phyloP scores from a whole-genome alignment of 1,284 basidiomycete genomes.

The Microbotryum silenes-acaulis region DNA sequence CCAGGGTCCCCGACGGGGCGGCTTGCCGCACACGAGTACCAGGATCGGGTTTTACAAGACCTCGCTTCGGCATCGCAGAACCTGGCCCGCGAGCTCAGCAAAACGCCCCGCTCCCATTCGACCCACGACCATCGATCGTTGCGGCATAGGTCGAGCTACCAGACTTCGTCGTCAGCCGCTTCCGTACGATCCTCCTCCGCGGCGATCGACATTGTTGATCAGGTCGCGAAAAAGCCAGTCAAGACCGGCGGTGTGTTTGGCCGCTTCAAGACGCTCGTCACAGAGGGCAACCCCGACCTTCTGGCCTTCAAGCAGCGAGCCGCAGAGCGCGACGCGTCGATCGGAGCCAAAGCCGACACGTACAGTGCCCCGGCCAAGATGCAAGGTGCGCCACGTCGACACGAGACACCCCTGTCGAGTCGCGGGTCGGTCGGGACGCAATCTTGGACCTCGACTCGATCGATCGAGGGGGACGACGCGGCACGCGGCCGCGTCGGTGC shows the following conservation, averaged over 20 bases:
- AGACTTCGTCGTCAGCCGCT: slow-evolving; percentile 5
- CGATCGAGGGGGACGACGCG: slow-evolving; percentile 9
- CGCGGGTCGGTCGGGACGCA: slow-evolving; percentile 20
- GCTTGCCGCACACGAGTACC: not conserved
- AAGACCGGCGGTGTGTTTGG: slow-evolving; percentile 28
- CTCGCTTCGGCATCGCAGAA: slow-evolving; percentile 71
- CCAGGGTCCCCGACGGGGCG: slow-evolving; percentile 11
- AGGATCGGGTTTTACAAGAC: slow-evolving; percentile 47
- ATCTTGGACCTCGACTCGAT: slow-evolving; percentile 19
- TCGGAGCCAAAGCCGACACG: slow-evolving; percentile 25
- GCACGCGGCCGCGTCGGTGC: not conserved
- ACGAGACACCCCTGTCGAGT: slow-evolving; percentile 24
- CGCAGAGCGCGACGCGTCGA: slow-evolving; percentile 30
- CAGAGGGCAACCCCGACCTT: slow-evolving; percentile 35
- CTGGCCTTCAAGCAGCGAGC: slow-evolving; percentile 34
- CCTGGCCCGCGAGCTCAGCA: slow-evolving; percentile 72
- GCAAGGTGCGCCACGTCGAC: slow-evolving; percentile 18
- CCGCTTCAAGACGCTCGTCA: slow-evolving; percentile 32
- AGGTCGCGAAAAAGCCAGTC: not conserved
- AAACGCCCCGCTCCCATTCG: slow-evolving; percentile 39
- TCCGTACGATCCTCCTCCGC: slow-evolving; percentile 5
- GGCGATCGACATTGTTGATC: not conserved
- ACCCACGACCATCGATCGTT: slow-evolving; percentile 7
- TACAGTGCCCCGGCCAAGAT: slow-evolving; percentile 35
- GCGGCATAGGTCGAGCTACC: slow-evolving; percentile 6